Evolutionary conservation across 495 filamentous ascomycete species (phyloP), one percentile per base, ranked within the genome.

Genomic region (Penicillium herquei): DNA sequence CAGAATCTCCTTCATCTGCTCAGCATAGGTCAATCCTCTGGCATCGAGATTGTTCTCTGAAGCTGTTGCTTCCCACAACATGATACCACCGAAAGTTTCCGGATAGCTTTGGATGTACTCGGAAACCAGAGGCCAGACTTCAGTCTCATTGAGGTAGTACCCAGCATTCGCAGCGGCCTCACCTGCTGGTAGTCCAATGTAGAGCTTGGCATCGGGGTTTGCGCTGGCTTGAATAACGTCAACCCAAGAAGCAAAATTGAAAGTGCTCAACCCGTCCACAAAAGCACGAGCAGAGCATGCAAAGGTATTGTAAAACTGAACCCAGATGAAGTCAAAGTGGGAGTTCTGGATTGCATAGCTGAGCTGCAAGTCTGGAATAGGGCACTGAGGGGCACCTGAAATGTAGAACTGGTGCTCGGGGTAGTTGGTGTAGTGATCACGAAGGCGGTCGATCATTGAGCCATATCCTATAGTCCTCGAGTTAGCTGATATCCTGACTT

Each of bases 51-150:
- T 85, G 13, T 72, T 68, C 1, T 76, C 65, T 0, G 78, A 75
- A 3, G 71, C 70, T 0, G 84, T 84, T 6, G 87, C 87, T 39
- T 90, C 88, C 84, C 85, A 91, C 8, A 91, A 59, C 81, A 88
- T 86, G 13, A 90, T 74, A 67, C 88, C 88, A 49, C 86, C 87
- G 56, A 91, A 90, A 6, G 70, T 74, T 5, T 72, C 46, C 1
- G 78, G 70, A 54, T 79, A 78, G n/a, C 70, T 58, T 17, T 59
- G 70, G 57, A 80, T 74, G 62, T 81, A 85, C 35, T 72, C 68
- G 1, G 70, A 51, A 30, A 86, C 71, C 47, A 90, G 52, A 14
- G 64, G 59, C 35, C 69, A 61, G 14, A 75, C 80, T 53, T 87
- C 78, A 0, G 61, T 59, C 0, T 79, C 75, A 1, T 70, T 68